Percentiles rank a stretch among this genome's conserved stretches.
phyloP scores from a whole-genome alignment of 2,329 filamentous ascomycete genomes.

The Aureobasidium subglaciale region DNA sequence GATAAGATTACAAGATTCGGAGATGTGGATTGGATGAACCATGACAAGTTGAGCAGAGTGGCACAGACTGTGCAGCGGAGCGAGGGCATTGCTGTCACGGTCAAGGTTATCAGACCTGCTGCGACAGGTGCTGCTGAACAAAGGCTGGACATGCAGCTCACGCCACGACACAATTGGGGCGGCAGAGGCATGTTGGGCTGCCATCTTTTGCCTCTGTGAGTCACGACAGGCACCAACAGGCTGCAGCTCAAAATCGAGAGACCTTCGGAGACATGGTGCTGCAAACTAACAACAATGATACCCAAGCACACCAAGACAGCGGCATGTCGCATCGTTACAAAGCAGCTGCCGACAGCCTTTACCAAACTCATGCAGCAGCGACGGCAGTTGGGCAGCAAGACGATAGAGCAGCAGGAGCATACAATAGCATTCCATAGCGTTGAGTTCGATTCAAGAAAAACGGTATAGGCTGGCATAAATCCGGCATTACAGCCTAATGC shows the following conservation, averaged over 20 bases:
- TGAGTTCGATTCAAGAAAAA: not conserved
- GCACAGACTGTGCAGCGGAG: constrained; percentile 85
- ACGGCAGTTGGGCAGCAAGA: not conserved
- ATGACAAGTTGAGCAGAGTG: constrained; percentile 78
- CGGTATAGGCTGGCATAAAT: constrained; percentile 7
- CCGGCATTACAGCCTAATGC: constrained; percentile 10
- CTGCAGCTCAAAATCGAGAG: not conserved
- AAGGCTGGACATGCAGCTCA: constrained; percentile 61
- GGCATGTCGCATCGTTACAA: not conserved
- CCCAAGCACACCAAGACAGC: not conserved
- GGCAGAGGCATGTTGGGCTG: constrained; percentile 85
- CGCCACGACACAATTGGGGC: constrained; percentile 76
- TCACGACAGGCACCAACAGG: not conserved
- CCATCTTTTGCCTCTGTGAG: constrained; percentile 75
- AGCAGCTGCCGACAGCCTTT: not conserved
- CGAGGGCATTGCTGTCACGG: constrained; percentile 65
- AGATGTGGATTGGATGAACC: constrained; percentile 72
- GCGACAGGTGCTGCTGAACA: constrained; percentile 53
- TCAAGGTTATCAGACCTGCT: constrained; percentile 59
- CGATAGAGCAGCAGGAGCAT: not conserved
- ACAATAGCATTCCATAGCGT: not conserved
- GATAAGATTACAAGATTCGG: constrained; percentile 84
- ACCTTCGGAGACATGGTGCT: not conserved
- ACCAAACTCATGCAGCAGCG: not conserved
- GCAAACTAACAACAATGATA: not conserved